Evolutionary conservation across 139 green algal genomes (phyloP), one percentile per base, ranked within the genome.

Genomic region (Closterium sp.): DNA sequence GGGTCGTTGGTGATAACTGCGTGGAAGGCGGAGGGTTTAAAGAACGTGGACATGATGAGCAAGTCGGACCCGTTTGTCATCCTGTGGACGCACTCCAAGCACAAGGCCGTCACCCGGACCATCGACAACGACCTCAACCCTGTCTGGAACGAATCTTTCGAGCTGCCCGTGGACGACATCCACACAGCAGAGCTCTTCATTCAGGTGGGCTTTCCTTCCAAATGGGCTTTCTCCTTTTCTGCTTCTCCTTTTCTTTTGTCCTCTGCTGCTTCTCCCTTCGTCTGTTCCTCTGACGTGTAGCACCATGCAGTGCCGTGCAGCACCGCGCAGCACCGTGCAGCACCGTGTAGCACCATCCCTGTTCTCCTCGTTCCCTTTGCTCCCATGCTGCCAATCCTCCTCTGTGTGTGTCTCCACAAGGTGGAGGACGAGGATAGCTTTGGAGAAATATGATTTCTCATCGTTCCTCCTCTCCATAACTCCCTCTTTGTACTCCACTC

Each of bases 121-220:
- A 87, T 91, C 23, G 84, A 93, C 34, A 91, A 94, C 33, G 85
- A 33, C 25, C 89, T 93, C 12, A 81, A 94, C 89, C 92, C 92
- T 21, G 36, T 87, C 32, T 94, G 92, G 92, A 38, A 93, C 23
- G 89, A 94, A 55, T 93, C 92, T 33, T 94, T 94, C 38, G 83
- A 86, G 89, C 84, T 94, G 32, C 9, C 34, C 31, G 89, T 94
- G 0, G 84, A 94, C 31, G 84, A 93, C 76, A 33, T 34, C 34
- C n/a, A 76, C 34, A 93, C 86, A 4, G 23, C 55, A 21, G 32
- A 88, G 35, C 90, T 93, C 30, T 31, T 87, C 34, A 31, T 93
- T n/a, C 86, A 93, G 90, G 90, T 98, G 76, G 97, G 99, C 95
- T 81, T 91, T 10, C 96, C 92, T 0, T 90, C 96, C 91, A 99